phyloP scores from a whole-genome alignment of 2,329 filamentous ascomycete species.

The Colletotrichum paranaense region DNA sequence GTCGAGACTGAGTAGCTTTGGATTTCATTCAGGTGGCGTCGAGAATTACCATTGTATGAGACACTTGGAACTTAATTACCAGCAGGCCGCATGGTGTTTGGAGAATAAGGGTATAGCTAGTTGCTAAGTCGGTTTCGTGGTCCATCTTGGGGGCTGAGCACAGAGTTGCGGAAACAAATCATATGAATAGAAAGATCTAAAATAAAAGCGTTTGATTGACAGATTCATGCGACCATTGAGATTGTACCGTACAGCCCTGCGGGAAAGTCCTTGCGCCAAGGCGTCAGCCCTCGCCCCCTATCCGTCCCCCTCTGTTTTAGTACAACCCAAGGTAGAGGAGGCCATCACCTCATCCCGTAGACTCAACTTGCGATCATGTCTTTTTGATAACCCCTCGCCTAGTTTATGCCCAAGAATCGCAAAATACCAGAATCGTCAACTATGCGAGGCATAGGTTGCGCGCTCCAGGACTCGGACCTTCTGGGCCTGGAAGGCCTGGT shows the following conservation, averaged over 20 bases:
- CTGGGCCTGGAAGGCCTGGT: not conserved
- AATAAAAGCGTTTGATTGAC: not conserved
- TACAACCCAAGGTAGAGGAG: too few relatives aligned
- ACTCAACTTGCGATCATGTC: not conserved
- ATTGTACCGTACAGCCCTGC: not conserved
- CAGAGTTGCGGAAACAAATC: not conserved
- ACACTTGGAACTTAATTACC: not conserved
- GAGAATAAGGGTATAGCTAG: not conserved
- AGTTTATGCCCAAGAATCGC: not conserved
- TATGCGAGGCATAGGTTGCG: not conserved
- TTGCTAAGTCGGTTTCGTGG: not conserved
- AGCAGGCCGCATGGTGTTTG: not conserved
- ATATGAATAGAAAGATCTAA: not conserved
- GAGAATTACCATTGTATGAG: not conserved
- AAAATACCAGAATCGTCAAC: not conserved
- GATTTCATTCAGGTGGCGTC: not conserved
- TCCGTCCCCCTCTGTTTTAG: too few relatives aligned
- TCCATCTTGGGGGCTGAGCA: not conserved
- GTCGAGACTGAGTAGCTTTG: not conserved
- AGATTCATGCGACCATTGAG: not conserved
- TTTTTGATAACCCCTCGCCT: not conserved
- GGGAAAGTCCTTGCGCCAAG: not conserved
- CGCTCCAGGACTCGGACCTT: not conserved
- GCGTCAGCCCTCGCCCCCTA: too few relatives aligned
- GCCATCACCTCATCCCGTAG: not conserved